Base-by-base conservation (phyloP, 2,329 filamentous ascomycete species). In the Colletotrichum sansevieriae region DNA sequence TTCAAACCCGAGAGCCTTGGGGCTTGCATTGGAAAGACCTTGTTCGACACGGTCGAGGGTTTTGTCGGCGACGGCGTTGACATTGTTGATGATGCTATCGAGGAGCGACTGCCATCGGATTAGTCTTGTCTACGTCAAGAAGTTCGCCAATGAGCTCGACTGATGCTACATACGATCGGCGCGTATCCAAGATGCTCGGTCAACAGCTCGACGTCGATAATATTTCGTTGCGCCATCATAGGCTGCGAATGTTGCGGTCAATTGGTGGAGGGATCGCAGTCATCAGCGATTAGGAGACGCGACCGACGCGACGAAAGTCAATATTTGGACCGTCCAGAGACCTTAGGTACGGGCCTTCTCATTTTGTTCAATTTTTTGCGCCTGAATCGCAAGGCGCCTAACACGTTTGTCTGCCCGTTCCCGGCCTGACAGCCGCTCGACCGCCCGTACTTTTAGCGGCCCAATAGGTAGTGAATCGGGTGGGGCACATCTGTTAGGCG, bases 161-260 rank as follows among this genome's bases (percentile, higher is more conserved):
- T 63, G 35, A 69, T 71, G 61, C 62, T 29, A 84, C 92, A 76
- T 81, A 97, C 95, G 73, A 97, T 89, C 33, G 95, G 96, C 2
- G 96, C 95, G 75, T 97, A 98, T 72, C 93, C 93, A 75, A 99
- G 92, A 78, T 99, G 96, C 85, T 98, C 96, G 2, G 96, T 98
- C 70, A 98, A 86, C 74, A 98, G 88, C 77, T 89, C 87, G 39
- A 86, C 88, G 73, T 89, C 87, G 56, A 85, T 82, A 71, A 75
- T 76, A 68, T 78, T 79, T 72, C 78, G 71, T 74, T 67, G 63
- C 29, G 70, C 61, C 64, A 69, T 70, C 35, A 29, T 60, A 47
- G 41, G 33, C 12, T 22, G 11, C 55, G 35, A 29, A 18, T 22
- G 62, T 25, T 47, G n/a, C 9, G 41, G 59, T 29, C 37, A 29